Base-by-base conservation (phyloP, 352 stramenopile genomes). In the Pythium folliculosum region DNA sequence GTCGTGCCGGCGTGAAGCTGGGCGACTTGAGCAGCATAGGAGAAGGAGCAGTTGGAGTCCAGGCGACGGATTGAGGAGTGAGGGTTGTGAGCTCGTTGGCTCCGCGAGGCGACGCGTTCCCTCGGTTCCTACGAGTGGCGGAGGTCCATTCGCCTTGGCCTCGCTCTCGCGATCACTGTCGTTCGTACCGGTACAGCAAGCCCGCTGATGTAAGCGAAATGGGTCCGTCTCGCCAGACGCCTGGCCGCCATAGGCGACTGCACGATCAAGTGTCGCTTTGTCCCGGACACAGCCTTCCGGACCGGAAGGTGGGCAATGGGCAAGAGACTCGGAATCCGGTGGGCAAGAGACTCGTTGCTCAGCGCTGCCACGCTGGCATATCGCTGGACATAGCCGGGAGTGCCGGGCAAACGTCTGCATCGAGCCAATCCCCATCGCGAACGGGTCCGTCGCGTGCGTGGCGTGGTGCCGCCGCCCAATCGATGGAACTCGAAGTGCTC, bases 371-470 rank as follows among this genome's bases (percentile, higher is more conserved):
- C 23, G 38, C 14, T 60, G 49, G 60, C 57, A 54, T 54, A 32
- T 44, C 45, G 45, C n/a, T 5, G 40, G 4, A 16, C 21, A 27
- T 58, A 30, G 22, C 49, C 25, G 45, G 8, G 17, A 17, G 21
- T 32, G 23, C 9, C 40, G 19, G 6, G 19, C 25, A 60, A 52
- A 40, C 52, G 63, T 63, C 61, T 64, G 63, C 63, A 56, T 64
- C 21, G 38, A 12, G 19, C 63, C 63, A 70, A 70, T 70, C 40
- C 12, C 1, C 5, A 21, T 6, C 10, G 40, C 40, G 40, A 6
- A 16, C 13, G 10, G 4, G 10, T 47, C 40, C 40, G 14, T n/a
- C 14, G 40, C 17, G 40, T 21, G 40, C 40, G 40, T 47, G 40
- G 40, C 40, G 6, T 47, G 40, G 40, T 21, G 40, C 40, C 40